Percentiles rank a stretch among this genome's conserved stretches.
phyloP scores from a whole-genome alignment of 768 basidiomycete species.

The Leccinum sublutescens region DNA sequence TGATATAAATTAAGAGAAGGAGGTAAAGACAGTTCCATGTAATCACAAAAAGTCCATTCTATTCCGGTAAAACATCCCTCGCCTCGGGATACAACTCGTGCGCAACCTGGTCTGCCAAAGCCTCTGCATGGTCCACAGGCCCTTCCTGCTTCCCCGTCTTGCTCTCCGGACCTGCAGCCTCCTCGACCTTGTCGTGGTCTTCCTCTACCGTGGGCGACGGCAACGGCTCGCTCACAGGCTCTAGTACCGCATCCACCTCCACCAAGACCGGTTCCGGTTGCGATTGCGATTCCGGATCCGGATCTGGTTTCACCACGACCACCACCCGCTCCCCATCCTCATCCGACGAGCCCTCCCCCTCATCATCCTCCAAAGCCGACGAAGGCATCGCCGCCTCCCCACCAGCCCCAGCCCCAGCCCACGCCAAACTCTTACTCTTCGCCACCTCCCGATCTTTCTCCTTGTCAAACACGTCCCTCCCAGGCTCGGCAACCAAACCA shows the following conservation, averaged over 20 bases:
- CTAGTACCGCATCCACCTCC: neutral
- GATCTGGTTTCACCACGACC: conserved; percentile 28
- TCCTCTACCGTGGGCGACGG: neutral
- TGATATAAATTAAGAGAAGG: no score
- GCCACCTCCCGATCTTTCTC: conserved; percentile 40
- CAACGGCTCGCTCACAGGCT: neutral
- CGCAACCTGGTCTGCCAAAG: conserved; percentile 50
- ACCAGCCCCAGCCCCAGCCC: neutral
- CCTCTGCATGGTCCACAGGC: conserved; percentile 48
- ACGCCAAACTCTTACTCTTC: conserved; percentile 51
- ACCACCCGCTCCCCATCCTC: conserved; percentile 30
- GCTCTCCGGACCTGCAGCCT: neutral
- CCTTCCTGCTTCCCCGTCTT: conserved; percentile 32
- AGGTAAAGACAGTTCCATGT: no score
- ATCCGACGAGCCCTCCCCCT: neutral
- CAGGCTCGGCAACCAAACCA: conserved; percentile 66
- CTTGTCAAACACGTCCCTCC: conserved; percentile 68
- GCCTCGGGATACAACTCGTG: conserved; percentile 51
- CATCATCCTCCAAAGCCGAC: neutral
- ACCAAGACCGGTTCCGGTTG: neutral
- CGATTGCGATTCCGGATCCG: neutral
- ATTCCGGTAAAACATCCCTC: conserved; percentile 11
- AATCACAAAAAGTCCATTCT: no score
- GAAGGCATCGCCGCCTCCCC: neutral
- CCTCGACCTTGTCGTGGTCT: no score